Evolutionary conservation across 2,329 filamentous ascomycete species (phyloP).

Genomic region (Chrysosphaeria jannelii): DNA sequence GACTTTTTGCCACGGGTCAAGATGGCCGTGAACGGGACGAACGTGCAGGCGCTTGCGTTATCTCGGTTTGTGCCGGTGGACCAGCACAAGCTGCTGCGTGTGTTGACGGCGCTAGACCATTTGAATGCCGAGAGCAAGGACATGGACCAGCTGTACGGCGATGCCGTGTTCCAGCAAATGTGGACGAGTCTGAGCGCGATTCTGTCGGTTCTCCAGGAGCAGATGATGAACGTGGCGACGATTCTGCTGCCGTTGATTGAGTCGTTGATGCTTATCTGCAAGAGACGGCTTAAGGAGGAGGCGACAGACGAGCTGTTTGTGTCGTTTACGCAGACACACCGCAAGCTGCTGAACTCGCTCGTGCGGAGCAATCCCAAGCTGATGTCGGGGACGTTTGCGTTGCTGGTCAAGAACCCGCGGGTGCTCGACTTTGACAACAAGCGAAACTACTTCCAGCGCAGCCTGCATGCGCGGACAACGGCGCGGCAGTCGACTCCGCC

Average conservation of each 20-base stretch:
- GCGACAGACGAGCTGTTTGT: slow-evolving; percentile 36
- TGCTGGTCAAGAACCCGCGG: slow-evolving; percentile 94
- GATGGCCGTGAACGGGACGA: slow-evolving; percentile 62
- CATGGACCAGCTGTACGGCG: slow-evolving; percentile 67
- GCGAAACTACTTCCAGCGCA: slow-evolving; percentile 92
- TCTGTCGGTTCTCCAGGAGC: slow-evolving; percentile 65
- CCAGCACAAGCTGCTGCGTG: slow-evolving; percentile 79
- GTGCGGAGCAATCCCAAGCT: slow-evolving; percentile 90
- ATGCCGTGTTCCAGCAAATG: slow-evolving; percentile 61
- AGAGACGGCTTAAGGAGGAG: slow-evolving; percentile 24
- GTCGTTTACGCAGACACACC: slow-evolving; percentile 87
- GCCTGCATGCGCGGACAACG: slow-evolving; percentile 31
- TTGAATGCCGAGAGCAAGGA: slow-evolving; percentile 37
- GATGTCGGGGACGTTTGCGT: slow-evolving; percentile 92
- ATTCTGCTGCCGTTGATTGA: slow-evolving; percentile 87
- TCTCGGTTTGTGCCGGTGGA: slow-evolving; percentile 94
- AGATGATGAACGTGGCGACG: slow-evolving; percentile 89
- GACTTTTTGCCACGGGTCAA: slow-evolving; percentile 66
- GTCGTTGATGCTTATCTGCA: slow-evolving; percentile 95
- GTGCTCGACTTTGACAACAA: slow-evolving; percentile 98
- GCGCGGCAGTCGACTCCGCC: slow-evolving; percentile 38
- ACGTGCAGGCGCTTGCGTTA: slow-evolving; percentile 80
- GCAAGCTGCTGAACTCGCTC: slow-evolving; percentile 90
- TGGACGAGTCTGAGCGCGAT: slow-evolving; percentile 85
- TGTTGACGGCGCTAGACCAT: slow-evolving; percentile 82